Conservation (phyloP, 1,284 basidiomycete genomes). For the Moniliophthora roreri region DNA sequence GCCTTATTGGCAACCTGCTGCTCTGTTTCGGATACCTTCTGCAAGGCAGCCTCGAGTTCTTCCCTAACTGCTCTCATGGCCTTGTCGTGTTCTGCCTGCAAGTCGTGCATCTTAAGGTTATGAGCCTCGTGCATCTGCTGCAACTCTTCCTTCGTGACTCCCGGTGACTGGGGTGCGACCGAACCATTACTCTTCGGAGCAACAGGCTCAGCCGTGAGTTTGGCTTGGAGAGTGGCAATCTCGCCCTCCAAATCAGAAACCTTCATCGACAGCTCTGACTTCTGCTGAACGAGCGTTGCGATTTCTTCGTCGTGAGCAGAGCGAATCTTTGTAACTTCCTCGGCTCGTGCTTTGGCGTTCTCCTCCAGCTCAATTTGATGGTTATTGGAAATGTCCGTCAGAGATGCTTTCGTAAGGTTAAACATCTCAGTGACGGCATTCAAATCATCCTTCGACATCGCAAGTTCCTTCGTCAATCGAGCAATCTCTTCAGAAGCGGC, state of each 20-base stretch:
- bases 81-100: slow-evolving; percentile 72
- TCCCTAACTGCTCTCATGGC: slow-evolving; percentile 54
- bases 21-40: slow-evolving; percentile 55
- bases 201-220: slow-evolving; percentile 44
- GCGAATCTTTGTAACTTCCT: slow-evolving; percentile 65
- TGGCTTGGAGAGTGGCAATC: slow-evolving; percentile 60
- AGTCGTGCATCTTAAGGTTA: slow-evolving; percentile 76
- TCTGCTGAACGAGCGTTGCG: slow-evolving; percentile 49
- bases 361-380: slow-evolving; percentile 73
- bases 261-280: slow-evolving; percentile 56
- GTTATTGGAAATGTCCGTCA: slow-evolving; percentile 65
- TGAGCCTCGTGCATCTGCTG: slow-evolving; percentile 77
- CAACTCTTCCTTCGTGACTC: slow-evolving; percentile 71
- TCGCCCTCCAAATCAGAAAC: slow-evolving; percentile 77
- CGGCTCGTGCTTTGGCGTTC: slow-evolving; percentile 62
- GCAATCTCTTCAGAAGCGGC: slow-evolving; percentile 57
- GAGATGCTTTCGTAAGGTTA: slow-evolving; percentile 64
- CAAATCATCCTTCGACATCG: slow-evolving; percentile 65
- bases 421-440: slow-evolving; percentile 59
- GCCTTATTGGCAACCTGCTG: slow-evolving; percentile 64
- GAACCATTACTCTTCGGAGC: slow-evolving; percentile 58
- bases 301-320: slow-evolving; percentile 60
- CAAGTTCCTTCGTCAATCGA: slow-evolving; percentile 57
- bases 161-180: slow-evolving; percentile 43
- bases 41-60: slow-evolving; percentile 59